phyloP scores from a whole-genome alignment of 2,329 filamentous ascomycete genomes.

The Neonectria punicea region DNA sequence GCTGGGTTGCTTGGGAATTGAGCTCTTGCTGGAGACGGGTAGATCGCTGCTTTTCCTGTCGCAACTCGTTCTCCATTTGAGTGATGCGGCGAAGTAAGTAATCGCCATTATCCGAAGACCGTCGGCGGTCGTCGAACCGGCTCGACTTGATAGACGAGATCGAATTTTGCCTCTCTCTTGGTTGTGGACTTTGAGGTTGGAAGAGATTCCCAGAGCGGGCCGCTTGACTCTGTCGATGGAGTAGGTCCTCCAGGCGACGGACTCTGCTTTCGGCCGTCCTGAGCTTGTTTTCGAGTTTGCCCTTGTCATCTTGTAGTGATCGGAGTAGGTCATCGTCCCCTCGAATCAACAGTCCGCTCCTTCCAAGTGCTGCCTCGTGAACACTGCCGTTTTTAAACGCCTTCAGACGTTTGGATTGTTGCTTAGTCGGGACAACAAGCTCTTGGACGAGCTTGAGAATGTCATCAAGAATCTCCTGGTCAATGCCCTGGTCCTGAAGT shows the following conservation, averaged over 20 bases:
- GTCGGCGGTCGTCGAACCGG: conserved; percentile 56
- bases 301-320: conserved; percentile 85
- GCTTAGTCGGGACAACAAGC: conserved; percentile 82
- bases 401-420: conserved; percentile 86
- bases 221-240: conserved; percentile 81
- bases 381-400: conserved; percentile 97
- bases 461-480: conserved; percentile 75
- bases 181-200: conserved; percentile 57
- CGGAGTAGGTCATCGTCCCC: conserved; percentile 86
- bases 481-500: conserved; percentile 72
- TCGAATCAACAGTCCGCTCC: conserved; percentile 84
- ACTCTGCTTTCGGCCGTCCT: conserved; percentile 91
- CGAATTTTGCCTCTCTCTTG: conserved; percentile 62
- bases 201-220: conserved; percentile 67
- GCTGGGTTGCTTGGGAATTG: conserved; percentile 64
- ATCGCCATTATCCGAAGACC: conserved; percentile 60
- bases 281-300: conserved; percentile 76
- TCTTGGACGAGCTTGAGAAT: conserved; percentile 82
- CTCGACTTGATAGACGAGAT: conserved; percentile 60
- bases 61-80: conserved; percentile 82
- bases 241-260: conserved; percentile 87
- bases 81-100: conserved; percentile 60
- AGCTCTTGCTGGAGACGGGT: conserved; percentile 77
- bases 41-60: conserved; percentile 75
- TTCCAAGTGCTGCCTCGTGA: conserved; percentile 88